Percentiles rank a stretch among this genome's conserved stretches.
Conservation (phyloP, 2,329 filamentous ascomycete genomes). For the Aspergillus novoparasiticus region DNA sequence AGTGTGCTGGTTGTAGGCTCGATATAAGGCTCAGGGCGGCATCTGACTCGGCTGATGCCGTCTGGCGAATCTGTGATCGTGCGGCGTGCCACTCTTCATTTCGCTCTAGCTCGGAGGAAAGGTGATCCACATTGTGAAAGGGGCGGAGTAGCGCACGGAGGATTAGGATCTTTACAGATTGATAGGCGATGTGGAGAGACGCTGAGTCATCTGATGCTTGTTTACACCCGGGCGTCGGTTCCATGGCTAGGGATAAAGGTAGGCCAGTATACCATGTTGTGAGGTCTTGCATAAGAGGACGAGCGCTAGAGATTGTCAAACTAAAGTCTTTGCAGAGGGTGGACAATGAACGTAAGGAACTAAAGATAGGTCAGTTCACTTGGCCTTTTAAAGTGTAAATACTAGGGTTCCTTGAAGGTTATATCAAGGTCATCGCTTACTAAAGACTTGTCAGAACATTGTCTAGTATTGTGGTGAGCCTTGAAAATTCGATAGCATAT, state of each 20-base stretch:
- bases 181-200: conserved; percentile 1
- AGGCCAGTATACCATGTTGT: neutral
- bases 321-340: conserved; percentile 7
- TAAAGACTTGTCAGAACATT: neutral
- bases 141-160: conserved; percentile 7
- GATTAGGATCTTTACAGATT: conserved; percentile 1
- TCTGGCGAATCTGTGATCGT: neutral
- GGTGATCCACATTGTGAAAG: neutral
- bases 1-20: neutral
- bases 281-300: conserved; percentile 1
- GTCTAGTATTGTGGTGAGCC: neutral
- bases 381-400: neutral
- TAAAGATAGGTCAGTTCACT: neutral
- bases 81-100: neutral
- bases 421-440: neutral
- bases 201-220: neutral
- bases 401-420: conserved; percentile 7
- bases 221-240: neutral
- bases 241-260: neutral
- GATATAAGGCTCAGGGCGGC: neutral
- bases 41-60: neutral
- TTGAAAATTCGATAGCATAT: neutral
- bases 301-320: neutral
- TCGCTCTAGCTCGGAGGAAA: neutral
- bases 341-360: neutral